These are phyloP conservation scores for Entophlyctis luteolus DNA, from an alignment of 192 early-diverging fungal genomes.

Conservation along the genomic window DNA sequence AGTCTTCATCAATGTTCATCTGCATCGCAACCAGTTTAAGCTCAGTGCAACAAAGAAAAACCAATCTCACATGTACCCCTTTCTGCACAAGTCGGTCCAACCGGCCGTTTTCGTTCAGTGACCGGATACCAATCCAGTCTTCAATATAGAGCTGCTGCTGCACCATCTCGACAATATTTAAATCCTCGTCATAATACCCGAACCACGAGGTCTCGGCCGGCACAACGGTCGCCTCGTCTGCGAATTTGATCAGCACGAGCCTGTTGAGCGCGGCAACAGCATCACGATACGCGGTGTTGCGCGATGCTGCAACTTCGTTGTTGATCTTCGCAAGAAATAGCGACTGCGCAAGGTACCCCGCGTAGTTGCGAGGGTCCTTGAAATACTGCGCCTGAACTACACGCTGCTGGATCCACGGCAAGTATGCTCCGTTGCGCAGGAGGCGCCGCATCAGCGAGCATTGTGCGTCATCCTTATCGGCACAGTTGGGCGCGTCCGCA, in stretches of 20 bases:
- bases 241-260: slow-evolving; percentile 81
- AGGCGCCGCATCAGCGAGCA: slow-evolving; percentile 78
- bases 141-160: slow-evolving; percentile 36
- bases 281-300: slow-evolving; percentile 56
- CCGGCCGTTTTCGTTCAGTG: slow-evolving; percentile 30
- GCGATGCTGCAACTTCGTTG: slow-evolving; percentile 54
- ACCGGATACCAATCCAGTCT: slow-evolving; percentile 43
- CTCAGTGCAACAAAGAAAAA: background rate
- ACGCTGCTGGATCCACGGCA: slow-evolving; percentile 74
- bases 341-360: slow-evolving; percentile 68
- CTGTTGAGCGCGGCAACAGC: slow-evolving; percentile 62
- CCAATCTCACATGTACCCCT: slow-evolving; percentile 34
- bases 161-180: slow-evolving; percentile 24
- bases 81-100: slow-evolving; percentile 23
- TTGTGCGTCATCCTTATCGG: slow-evolving; percentile 40
- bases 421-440: slow-evolving; percentile 76
- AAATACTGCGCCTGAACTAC: slow-evolving; percentile 95
- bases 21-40: background rate
- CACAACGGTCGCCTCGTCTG: slow-evolving; percentile 69
- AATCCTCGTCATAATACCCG: slow-evolving; percentile 39
- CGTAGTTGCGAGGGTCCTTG: slow-evolving; percentile 58
- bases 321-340: slow-evolving; percentile 89
- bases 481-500: slow-evolving; percentile 76
- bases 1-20: slow-evolving; percentile 14
- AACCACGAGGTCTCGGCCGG: slow-evolving; percentile 48